These are phyloP conservation scores for Mycogone perniciosa DNA, from an alignment of 2,329 filamentous ascomycete species.

Conservation along the genomic window DNA sequence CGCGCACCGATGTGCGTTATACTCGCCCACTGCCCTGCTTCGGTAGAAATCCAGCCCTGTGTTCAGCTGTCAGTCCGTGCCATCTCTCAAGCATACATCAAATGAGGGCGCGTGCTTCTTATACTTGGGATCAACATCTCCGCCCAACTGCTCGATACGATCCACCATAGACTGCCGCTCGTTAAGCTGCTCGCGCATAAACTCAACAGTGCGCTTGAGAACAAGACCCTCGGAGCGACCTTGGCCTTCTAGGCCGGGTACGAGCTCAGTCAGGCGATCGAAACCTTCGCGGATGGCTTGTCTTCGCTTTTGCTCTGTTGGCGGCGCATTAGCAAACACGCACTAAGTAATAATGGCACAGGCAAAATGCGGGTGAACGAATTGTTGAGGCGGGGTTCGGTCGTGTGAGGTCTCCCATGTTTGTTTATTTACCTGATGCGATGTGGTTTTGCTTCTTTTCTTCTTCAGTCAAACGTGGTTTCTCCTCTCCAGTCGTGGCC, in stretches of 20 bases:
- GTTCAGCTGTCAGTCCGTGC: too few relatives aligned
- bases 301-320: constrained; percentile 38
- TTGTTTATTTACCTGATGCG: constrained; percentile 39
- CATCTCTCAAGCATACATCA: background rate
- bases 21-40: too few relatives aligned
- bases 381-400: background rate
- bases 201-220: constrained; percentile 64
- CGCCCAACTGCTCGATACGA: constrained; percentile 53
- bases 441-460: constrained; percentile 53
- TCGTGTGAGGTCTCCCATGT: too few relatives aligned
- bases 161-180: constrained; percentile 53
- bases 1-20: too few relatives aligned
- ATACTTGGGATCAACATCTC: constrained; percentile 44
- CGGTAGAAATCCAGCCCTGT: too few relatives aligned
- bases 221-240: constrained; percentile 81
- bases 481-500: constrained; percentile 33
- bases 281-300: constrained; percentile 75
- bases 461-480: constrained; percentile 45
- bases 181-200: constrained; percentile 53
- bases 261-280: constrained; percentile 70
- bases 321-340: constrained; percentile 11
- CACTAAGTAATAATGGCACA: too few relatives aligned
- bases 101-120: constrained; percentile 31
- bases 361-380: background rate
- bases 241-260: constrained; percentile 76